These are phyloP conservation scores for Leptosphaerulina australis DNA, from an alignment of 2,329 filamentous ascomycete genomes.

Conservation along the genomic window DNA sequence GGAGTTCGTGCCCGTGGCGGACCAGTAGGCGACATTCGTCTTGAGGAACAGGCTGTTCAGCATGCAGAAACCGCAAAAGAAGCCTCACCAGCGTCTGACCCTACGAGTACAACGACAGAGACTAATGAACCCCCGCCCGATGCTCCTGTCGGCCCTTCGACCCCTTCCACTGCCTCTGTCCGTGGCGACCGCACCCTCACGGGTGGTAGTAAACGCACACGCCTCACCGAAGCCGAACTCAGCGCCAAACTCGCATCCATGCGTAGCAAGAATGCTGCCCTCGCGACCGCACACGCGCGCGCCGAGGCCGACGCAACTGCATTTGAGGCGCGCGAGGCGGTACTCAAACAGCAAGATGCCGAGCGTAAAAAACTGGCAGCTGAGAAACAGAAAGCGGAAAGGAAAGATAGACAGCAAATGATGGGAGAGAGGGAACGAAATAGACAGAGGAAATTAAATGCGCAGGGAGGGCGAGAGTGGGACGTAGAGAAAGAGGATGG, in stretches of 20 bases:
- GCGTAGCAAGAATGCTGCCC: conserved; percentile 64
- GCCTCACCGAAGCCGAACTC: conserved; percentile 68
- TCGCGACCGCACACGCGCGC: conserved; percentile 65
- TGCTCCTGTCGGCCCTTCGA: conserved; percentile 32
- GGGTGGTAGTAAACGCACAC: conserved; percentile 41
- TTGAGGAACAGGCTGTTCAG: conserved; percentile 12
- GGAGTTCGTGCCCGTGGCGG: conserved; percentile 26
- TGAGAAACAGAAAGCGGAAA: conserved; percentile 53
- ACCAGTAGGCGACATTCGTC: conserved; percentile 13
- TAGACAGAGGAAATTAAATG: conserved; percentile 63
- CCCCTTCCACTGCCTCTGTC: conserved; percentile 34
- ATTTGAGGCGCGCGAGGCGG: conserved; percentile 67
- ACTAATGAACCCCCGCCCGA: conserved; percentile 22
- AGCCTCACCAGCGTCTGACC: conserved; percentile 28
- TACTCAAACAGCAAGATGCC: conserved; percentile 58
- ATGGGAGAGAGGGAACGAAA: conserved; percentile 68
- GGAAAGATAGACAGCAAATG: conserved; percentile 62
- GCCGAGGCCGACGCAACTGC: conserved; percentile 71
- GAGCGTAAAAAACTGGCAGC: conserved; percentile 47
- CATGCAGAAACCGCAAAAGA: conserved; percentile 28
- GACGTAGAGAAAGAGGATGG: conserved; percentile 67
- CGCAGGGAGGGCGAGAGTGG: conserved; percentile 65
- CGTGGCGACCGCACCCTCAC: conserved; percentile 45
- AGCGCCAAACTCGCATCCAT: conserved; percentile 66
- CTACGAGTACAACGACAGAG: conserved; percentile 17